Conservation (phyloP, 306 rosid species). For the Prunus davidiana region DNA sequence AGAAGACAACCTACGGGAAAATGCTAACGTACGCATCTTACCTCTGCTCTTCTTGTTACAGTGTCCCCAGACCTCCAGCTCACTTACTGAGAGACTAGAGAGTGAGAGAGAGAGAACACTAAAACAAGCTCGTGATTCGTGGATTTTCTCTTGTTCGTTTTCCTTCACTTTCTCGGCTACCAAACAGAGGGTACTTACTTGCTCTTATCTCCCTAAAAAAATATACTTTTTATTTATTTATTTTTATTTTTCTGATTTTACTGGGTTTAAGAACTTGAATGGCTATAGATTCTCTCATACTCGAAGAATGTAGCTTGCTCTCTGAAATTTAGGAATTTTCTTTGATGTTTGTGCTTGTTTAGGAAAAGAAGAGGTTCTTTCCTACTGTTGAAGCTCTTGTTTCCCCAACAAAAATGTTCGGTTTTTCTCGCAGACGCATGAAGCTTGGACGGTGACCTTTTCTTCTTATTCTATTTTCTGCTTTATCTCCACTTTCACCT, state of each 20-base stretch:
- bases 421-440: slow-evolving; percentile 82
- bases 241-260: background rate
- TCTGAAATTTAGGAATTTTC: slow-evolving; percentile 19
- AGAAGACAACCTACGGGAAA: background rate
- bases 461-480: background rate
- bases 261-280: background rate
- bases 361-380: background rate
- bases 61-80: slow-evolving; percentile 13
- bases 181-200: slow-evolving; percentile 15
- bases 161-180: slow-evolving; percentile 29
- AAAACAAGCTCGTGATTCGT: background rate
- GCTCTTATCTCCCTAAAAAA: background rate
- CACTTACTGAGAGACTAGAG: background rate
- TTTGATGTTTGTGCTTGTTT: background rate
- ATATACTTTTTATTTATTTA: background rate
- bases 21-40: slow-evolving; percentile 26
- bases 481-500: background rate
- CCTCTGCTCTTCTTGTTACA: background rate
- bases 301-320: background rate
- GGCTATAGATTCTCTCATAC: background rate
- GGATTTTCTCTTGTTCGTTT: background rate
- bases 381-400: slow-evolving; percentile 9
- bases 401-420: slow-evolving; percentile 51
- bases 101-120: slow-evolving; percentile 1
- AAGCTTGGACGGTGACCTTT: slow-evolving; percentile 68